Percentiles rank a stretch among this genome's conserved stretches.
These are phyloP conservation scores for Trichophyton schoenleinii DNA, from an alignment of 2,329 filamentous ascomycete genomes.

Conservation along the genomic window DNA sequence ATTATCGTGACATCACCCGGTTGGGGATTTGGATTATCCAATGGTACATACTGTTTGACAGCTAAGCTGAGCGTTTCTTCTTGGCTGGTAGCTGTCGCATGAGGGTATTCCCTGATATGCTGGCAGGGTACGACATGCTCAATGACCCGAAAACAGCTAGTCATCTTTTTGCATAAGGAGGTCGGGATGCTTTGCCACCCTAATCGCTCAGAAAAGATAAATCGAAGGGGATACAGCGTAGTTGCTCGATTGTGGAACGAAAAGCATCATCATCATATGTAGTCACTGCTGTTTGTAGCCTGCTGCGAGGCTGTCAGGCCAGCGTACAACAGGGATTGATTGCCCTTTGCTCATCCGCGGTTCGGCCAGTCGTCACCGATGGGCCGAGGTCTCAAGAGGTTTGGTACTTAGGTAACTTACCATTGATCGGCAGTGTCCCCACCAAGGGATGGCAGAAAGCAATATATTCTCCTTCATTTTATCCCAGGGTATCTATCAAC, in stretches of 20 bases:
- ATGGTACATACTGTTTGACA: conserved; percentile 79
- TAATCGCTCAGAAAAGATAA: no score
- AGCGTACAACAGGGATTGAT: no score
- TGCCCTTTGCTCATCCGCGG: no score
- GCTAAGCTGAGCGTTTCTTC: conserved; percentile 62
- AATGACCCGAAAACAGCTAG: conserved; percentile 40
- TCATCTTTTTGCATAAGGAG: not conserved
- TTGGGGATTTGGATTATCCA: conserved; percentile 53
- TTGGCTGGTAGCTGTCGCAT: conserved; percentile 57
- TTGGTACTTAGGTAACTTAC: no score
- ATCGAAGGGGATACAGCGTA: no score
- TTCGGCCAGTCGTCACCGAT: no score
- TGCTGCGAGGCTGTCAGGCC: not conserved
- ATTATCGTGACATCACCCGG: conserved; percentile 75
- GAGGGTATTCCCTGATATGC: conserved; percentile 71
- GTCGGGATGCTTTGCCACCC: not conserved
- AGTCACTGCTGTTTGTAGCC: not conserved
- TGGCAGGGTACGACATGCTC: conserved; percentile 63
- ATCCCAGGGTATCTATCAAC: not conserved
- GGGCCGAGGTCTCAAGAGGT: no score
- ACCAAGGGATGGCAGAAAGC: no score
- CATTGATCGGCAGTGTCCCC: no score
- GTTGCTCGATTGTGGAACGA: no score
- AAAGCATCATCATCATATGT: no score
- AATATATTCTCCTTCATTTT: no score